Percentiles rank a stretch among this genome's conserved stretches.
These are phyloP conservation scores for Fusarium verticillioides DNA, from an alignment of 2,329 filamentous ascomycete species.

Conservation along the genomic window DNA sequence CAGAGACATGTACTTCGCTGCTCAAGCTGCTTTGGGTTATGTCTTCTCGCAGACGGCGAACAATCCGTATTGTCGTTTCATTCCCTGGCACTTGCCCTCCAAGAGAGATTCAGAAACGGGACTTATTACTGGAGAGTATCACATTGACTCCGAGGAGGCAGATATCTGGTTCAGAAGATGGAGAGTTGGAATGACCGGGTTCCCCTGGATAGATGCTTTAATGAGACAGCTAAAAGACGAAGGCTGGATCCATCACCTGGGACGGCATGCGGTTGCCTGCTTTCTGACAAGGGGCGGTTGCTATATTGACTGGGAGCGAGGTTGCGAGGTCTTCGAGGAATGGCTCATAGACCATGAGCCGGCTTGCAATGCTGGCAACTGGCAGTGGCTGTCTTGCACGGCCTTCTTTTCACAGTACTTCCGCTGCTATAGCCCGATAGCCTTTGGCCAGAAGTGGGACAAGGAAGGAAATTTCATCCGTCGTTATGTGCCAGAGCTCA, in stretches of 20 bases:
- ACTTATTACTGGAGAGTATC: slow-evolving; percentile 68
- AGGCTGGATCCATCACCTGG: slow-evolving; percentile 85
- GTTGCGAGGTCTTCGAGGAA: slow-evolving; percentile 82
- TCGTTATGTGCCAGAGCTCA: slow-evolving; percentile 75
- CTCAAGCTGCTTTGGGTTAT: slow-evolving; percentile 74
- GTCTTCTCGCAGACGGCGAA: slow-evolving; percentile 72
- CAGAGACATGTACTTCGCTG: slow-evolving; percentile 85
- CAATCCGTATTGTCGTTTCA: slow-evolving; percentile 76
- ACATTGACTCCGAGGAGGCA: slow-evolving; percentile 70
- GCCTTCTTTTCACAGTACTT: slow-evolving; percentile 81
- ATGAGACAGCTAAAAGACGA: slow-evolving; percentile 79
- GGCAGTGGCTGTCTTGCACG: slow-evolving; percentile 81
- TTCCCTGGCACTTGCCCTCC: slow-evolving; percentile 81
- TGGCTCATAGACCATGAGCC: slow-evolving; percentile 79
- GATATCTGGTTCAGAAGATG: slow-evolving; percentile 76
- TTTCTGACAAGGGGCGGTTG: slow-evolving; percentile 84
- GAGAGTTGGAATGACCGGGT: slow-evolving; percentile 76
- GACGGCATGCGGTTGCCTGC: slow-evolving; percentile 80
- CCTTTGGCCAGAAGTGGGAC: slow-evolving; percentile 82
- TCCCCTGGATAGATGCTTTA: slow-evolving; percentile 83
- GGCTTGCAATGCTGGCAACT: slow-evolving; percentile 79
- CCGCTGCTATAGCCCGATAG: slow-evolving; percentile 75
- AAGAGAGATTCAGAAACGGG: slow-evolving; percentile 59
- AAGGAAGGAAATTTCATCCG: slow-evolving; percentile 72
- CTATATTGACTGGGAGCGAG: slow-evolving; percentile 82